Conservation (phyloP, 1,139 yeast genomes). For the Hyphopichia buzzinii region DNA sequence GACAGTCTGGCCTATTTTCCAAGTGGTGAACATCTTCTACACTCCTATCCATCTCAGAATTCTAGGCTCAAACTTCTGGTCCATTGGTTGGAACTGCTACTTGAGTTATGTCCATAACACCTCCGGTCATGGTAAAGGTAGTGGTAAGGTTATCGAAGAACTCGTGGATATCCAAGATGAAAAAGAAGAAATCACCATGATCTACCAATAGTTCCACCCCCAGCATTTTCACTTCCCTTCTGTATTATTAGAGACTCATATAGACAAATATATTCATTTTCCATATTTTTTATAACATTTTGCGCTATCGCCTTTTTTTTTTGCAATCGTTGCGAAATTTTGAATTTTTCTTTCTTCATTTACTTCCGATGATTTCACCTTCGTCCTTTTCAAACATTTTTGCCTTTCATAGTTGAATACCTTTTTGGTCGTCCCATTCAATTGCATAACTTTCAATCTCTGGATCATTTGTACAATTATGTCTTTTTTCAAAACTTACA, state of each 20-base stretch:
- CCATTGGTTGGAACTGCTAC: constrained; percentile 46
- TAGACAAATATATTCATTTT: background rate
- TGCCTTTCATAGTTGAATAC: background rate
- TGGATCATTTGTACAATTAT: background rate
- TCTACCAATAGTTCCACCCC: constrained; percentile 12
- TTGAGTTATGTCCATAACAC: constrained; percentile 45
- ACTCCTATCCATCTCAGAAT: constrained; percentile 43
- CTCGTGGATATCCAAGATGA: constrained; percentile 40
- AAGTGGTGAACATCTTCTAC: constrained; percentile 35
- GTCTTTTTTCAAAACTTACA: constrained; percentile 17
- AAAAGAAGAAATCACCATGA: constrained; percentile 31
- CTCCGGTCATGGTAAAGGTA: constrained; percentile 45
- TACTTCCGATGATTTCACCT: background rate
- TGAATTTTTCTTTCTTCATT: background rate
- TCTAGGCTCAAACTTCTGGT: constrained; percentile 39
- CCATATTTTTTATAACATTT: too few relatives aligned
- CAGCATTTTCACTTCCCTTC: background rate
- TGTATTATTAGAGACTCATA: background rate
- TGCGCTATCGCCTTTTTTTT: too few relatives aligned
- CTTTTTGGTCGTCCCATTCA: background rate
- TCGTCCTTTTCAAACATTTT: background rate
- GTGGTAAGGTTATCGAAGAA: constrained; percentile 36
- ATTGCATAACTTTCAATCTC: background rate
- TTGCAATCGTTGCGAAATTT: background rate
- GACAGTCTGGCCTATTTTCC: constrained; percentile 48